Conservation (phyloP, 2,329 filamentous ascomycete species). For the Dothideomycetidae sp. region DNA sequence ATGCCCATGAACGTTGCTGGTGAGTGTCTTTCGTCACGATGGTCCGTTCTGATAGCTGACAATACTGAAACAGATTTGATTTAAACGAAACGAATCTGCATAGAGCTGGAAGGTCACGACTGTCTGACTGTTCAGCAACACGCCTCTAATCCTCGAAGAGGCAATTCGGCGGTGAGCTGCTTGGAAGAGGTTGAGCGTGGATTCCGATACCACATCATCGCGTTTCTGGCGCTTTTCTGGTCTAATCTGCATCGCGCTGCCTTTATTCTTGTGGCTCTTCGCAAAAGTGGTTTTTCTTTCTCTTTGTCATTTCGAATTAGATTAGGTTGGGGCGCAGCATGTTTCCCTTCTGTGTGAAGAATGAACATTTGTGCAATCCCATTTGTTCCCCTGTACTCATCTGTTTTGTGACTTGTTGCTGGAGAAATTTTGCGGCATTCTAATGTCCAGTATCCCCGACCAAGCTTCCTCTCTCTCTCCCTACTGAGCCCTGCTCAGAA, state of each 20-base stretch:
- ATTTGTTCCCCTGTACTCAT: conserved; percentile 2
- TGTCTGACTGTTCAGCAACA: conserved; percentile 4
- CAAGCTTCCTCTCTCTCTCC: too few relatives aligned
- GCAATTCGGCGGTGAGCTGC: neutral
- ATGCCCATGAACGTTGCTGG: conserved; percentile 89
- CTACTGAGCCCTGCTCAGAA: too few relatives aligned
- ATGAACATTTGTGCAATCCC: conserved; percentile 8
- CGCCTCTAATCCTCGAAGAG: neutral
- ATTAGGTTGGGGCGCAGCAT: conserved; percentile 10
- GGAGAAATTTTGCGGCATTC: too few relatives aligned
- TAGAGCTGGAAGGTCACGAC: conserved; percentile 3
- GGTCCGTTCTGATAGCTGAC: conserved; percentile 47
- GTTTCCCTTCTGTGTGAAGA: conserved; percentile 8
- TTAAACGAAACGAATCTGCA: conserved; percentile 19
- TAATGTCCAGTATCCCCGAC: too few relatives aligned
- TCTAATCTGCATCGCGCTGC: neutral
- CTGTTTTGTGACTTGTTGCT: neutral
- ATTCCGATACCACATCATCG: neutral
- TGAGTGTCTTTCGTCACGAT: conserved; percentile 26
- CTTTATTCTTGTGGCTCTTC: neutral
- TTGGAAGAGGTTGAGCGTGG: neutral
- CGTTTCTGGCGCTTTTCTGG: neutral
- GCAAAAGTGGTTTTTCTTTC: conserved; percentile 10
- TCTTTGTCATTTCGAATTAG: conserved; percentile 5
- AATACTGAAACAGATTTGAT: conserved; percentile 23